Conservation (phyloP, 805 yeast species). For the Barnettozyma siamensis region DNA sequence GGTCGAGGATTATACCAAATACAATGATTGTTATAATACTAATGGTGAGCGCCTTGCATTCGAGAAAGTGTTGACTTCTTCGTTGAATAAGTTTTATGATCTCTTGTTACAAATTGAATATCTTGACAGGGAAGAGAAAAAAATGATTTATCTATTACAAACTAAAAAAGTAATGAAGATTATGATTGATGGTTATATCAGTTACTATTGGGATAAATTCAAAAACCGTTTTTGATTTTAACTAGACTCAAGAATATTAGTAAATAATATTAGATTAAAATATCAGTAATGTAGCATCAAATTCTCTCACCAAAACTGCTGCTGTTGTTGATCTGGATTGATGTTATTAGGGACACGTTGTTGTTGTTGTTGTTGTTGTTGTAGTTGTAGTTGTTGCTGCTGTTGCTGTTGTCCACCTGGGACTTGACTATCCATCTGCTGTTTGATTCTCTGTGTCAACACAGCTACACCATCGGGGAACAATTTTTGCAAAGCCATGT, state of each 20-base stretch:
- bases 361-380: slow-evolving; percentile 14
- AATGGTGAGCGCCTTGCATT: slow-evolving; percentile 6
- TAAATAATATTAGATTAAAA: no score
- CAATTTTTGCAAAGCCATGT: slow-evolving; percentile 19
- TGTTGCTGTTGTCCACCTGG: slow-evolving; percentile 8
- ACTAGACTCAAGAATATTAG: no score
- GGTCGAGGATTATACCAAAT: slow-evolving; percentile 2
- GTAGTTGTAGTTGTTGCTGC: slow-evolving; percentile 6
- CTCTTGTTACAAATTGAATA: slow-evolving; percentile 7
- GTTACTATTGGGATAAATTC: slow-evolving; percentile 3
- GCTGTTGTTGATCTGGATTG: not conserved
- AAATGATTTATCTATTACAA: slow-evolving; percentile 2
- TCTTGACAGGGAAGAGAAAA: slow-evolving; percentile 9
- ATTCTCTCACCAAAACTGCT: not conserved
- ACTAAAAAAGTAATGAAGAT: not conserved
- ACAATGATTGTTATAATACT: slow-evolving; percentile 12
- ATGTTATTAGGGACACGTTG: slow-evolving; percentile 9
- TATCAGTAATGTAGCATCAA: no score
- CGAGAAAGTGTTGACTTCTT: not conserved
- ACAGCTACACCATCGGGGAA: slow-evolving; percentile 25
- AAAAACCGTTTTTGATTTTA: not conserved
- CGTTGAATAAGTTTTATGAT: slow-evolving; percentile 6
- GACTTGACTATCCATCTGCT: slow-evolving; percentile 5
- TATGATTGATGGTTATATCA: slow-evolving; percentile 4
- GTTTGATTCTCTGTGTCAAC: slow-evolving; percentile 9